These are phyloP conservation scores for Trichoderma orchidacearum DNA, from an alignment of 495 filamentous ascomycete genomes.

Conservation along the genomic window DNA sequence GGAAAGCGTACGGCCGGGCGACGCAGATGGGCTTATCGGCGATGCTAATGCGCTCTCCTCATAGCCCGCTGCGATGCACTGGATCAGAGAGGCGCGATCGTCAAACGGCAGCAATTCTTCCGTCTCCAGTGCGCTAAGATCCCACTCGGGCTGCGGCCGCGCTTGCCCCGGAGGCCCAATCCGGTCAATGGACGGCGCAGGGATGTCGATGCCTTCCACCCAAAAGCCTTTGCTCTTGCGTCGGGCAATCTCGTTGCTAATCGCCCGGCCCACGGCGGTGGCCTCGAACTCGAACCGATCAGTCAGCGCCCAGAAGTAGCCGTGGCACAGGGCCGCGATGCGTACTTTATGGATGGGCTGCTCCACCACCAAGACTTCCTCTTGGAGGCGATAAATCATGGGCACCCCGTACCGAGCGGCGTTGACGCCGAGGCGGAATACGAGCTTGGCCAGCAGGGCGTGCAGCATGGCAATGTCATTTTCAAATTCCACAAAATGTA, in stretches of 20 bases:
- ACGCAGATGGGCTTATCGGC: conserved; percentile 53
- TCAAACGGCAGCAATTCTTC: conserved; percentile 54
- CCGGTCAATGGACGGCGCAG: conserved; percentile 43
- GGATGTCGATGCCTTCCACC: conserved; percentile 56
- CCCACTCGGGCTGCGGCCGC: conserved; percentile 29
- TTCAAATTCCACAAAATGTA: conserved; percentile 54
- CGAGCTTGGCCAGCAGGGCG: conserved; percentile 55
- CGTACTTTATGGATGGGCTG: conserved; percentile 53
- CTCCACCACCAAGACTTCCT: conserved; percentile 57
- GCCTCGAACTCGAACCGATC: conserved; percentile 67
- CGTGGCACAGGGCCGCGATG: conserved; percentile 71
- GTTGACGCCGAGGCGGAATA: conserved; percentile 72
- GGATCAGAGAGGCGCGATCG: conserved; percentile 49
- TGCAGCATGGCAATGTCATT: conserved; percentile 64
- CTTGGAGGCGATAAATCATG: conserved; percentile 78
- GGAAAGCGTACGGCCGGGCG: conserved; percentile 51
- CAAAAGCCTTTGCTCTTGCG: conserved; percentile 60
- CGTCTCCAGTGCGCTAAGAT: conserved; percentile 35
- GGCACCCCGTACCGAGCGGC: conserved; percentile 64
- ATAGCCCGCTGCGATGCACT: conserved; percentile 58
- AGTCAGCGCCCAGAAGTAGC: conserved; percentile 68
- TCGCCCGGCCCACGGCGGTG: conserved; percentile 47
- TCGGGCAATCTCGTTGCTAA: conserved; percentile 62
- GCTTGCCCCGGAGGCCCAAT: conserved; percentile 33
- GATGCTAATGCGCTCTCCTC: conserved; percentile 40